Conservation (phyloP, 2,329 filamentous ascomycete species). For the Chaetothyriales sp. region DNA sequence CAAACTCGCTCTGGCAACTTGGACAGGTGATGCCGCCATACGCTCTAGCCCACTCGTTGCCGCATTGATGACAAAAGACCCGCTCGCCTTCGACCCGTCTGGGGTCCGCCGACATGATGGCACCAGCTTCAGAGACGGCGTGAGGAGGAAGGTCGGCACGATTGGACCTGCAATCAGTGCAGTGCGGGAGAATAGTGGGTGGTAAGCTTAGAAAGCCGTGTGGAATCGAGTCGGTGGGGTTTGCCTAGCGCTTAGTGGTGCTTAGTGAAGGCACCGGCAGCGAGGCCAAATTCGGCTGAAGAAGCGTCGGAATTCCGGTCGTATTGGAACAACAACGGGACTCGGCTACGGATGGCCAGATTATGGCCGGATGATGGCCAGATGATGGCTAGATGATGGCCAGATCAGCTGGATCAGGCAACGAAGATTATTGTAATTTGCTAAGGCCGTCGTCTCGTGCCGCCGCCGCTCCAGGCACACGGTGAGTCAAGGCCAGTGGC, state of each 20-base stretch:
- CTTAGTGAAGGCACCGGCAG: neutral
- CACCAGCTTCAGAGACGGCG: neutral
- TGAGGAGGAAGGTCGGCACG: neutral
- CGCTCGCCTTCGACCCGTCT: conserved; percentile 44
- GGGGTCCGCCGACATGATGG: conserved; percentile 24
- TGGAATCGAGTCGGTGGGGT: neutral
- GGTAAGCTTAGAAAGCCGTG: neutral
- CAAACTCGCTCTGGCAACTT: conserved; percentile 61
- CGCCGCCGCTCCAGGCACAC: neutral
- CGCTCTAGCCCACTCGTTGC: conserved; percentile 66
- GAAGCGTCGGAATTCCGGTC: no score
- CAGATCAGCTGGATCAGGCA: no score
- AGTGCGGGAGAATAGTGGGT: neutral
- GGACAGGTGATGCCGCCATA: conserved; percentile 60
- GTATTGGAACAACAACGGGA: no score
- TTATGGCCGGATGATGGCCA: no score
- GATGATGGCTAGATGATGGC: no score
- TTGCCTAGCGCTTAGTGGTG: no score
- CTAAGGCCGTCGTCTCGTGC: no score
- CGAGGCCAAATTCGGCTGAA: no score
- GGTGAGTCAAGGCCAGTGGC: neutral
- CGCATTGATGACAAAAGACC: conserved; percentile 74
- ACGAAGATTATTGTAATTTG: no score
- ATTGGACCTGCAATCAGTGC: neutral
- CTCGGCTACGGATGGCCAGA: no score